Percentiles rank a stretch among this genome's conserved stretches.
These are phyloP conservation scores for Penicillium coprophilum DNA, from an alignment of 495 filamentous ascomycete species.

Conservation along the genomic window DNA sequence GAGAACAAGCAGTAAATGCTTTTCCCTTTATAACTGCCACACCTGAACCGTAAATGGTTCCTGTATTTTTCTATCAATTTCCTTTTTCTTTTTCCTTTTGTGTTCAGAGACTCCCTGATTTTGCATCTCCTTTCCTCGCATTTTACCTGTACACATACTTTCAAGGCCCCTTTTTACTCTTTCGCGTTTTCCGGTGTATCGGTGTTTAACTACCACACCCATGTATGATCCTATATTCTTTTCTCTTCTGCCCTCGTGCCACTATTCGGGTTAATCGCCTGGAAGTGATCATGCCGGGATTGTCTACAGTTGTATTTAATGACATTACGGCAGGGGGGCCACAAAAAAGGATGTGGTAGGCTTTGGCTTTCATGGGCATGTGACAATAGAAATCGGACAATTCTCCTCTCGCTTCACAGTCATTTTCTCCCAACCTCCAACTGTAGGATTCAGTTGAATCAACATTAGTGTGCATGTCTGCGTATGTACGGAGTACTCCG, in stretches of 20 bases:
- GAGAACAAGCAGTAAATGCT: slow-evolving; percentile 79
- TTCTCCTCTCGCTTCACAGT: slow-evolving; percentile 47
- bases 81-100: slow-evolving; percentile 21
- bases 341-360: slow-evolving; percentile 42
- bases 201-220: slow-evolving; percentile 34
- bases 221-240: slow-evolving; percentile 32
- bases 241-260: slow-evolving; percentile 40
- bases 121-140: slow-evolving; percentile 32
- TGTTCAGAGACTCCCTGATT: slow-evolving; percentile 32
- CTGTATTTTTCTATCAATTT: slow-evolving; percentile 32
- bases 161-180: slow-evolving; percentile 25
- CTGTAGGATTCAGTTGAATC: slow-evolving; percentile 9
- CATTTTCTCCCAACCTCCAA: slow-evolving; percentile 4
- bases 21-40: slow-evolving; percentile 6
- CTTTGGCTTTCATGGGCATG: slow-evolving; percentile 44
- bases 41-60: slow-evolving; percentile 14
- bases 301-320: slow-evolving; percentile 49
- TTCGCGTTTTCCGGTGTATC: slow-evolving; percentile 40
- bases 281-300: slow-evolving; percentile 31
- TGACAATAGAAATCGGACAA: slow-evolving; percentile 49
- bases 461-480: slow-evolving; percentile 10
- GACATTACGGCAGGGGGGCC: slow-evolving; percentile 46
- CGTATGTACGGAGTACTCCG: not conserved
- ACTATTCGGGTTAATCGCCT: slow-evolving; percentile 11
- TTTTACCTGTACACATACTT: slow-evolving; percentile 48